phyloP scores from a whole-genome alignment of 2,329 filamentous ascomycete genomes.

The Mycosphaerella sp. region DNA sequence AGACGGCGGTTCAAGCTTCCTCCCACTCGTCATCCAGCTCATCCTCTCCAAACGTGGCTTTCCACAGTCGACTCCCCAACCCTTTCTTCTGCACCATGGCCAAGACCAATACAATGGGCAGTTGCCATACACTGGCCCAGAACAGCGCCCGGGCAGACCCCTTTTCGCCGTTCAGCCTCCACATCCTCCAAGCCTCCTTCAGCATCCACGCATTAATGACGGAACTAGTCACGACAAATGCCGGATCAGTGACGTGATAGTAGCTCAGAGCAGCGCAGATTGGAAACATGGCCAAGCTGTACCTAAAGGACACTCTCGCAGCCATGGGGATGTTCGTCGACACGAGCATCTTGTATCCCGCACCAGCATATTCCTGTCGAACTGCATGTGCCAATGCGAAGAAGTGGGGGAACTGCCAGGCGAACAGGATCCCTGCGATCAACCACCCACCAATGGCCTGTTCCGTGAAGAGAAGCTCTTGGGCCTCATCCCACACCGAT shows the following conservation, averaged over 20 bases:
- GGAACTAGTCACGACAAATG: conserved; percentile 72
- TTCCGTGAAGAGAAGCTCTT: conserved; percentile 33
- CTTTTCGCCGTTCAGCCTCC: conserved; percentile 66
- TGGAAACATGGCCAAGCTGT: conserved; percentile 78
- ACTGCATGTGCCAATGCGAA: conserved; percentile 89
- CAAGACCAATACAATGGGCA: conserved; percentile 82
- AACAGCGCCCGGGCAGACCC: conserved; percentile 80
- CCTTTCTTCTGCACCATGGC: conserved; percentile 92
- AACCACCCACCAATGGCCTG: conserved; percentile 70
- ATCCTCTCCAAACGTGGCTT: conserved; percentile 53
- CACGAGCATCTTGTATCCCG: conserved; percentile 64
- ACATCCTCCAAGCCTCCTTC: conserved; percentile 73
- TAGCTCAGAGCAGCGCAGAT: conserved; percentile 76
- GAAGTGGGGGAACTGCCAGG: conserved; percentile 98
- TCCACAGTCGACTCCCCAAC: conserved; percentile 78
- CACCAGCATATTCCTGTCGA: conserved; percentile 74
- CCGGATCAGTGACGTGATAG: conserved; percentile 74
- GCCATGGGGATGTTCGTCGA: conserved; percentile 86
- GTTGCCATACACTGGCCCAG: conserved; percentile 96
- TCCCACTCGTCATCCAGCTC: conserved; percentile 51
- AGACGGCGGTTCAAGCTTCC: conserved; percentile 35
- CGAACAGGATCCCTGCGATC: conserved; percentile 73
- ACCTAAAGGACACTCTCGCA: conserved; percentile 77
- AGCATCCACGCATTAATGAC: conserved; percentile 82
- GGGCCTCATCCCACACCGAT: conserved; percentile 27